These are phyloP conservation scores for Aphanomyces stellatus DNA, from an alignment of 352 stramenopile species.

Conservation along the genomic window DNA sequence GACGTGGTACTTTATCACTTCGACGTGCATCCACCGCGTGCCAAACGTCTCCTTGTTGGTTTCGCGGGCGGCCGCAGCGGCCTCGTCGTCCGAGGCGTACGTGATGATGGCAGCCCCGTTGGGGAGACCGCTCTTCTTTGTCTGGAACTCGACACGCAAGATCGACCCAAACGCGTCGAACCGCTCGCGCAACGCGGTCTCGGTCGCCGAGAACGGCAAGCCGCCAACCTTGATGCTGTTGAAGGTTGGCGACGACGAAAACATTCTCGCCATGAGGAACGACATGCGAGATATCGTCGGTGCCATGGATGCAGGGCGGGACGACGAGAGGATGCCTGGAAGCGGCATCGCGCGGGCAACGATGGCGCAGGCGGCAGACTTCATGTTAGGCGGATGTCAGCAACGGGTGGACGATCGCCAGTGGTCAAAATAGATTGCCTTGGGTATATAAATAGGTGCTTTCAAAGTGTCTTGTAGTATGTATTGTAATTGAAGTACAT, in stretches of 20 bases:
- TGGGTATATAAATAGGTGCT: too few species aligned
- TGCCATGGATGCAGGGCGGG: background rate
- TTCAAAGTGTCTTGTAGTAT: too few species aligned
- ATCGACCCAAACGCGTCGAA: conserved; percentile 90
- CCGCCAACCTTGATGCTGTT: conserved; percentile 88
- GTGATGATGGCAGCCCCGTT: conserved; percentile 91
- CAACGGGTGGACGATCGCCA: too few species aligned
- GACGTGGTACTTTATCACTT: background rate
- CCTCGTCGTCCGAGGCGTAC: background rate
- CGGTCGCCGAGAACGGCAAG: background rate
- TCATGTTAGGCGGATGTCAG: too few species aligned
- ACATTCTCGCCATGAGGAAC: too few species aligned
- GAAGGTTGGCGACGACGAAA: too few species aligned
- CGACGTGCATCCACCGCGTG: background rate
- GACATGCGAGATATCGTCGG: too few species aligned
- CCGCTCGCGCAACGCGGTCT: conserved; percentile 42
- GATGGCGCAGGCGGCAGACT: too few species aligned
- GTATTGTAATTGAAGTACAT: too few species aligned
- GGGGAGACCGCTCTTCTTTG: conserved; percentile 78
- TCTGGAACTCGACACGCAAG: conserved; percentile 68
- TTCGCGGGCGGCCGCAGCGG: too few species aligned
- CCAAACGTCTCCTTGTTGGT: background rate
- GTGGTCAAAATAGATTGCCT: too few species aligned
- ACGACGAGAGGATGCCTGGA: background rate
- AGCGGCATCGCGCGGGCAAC: background rate